Percentiles rank a stretch among this genome's conserved stretches.
Conservation (phyloP, 371 early-diverging fungal species). For the Coemansia linderi region DNA sequence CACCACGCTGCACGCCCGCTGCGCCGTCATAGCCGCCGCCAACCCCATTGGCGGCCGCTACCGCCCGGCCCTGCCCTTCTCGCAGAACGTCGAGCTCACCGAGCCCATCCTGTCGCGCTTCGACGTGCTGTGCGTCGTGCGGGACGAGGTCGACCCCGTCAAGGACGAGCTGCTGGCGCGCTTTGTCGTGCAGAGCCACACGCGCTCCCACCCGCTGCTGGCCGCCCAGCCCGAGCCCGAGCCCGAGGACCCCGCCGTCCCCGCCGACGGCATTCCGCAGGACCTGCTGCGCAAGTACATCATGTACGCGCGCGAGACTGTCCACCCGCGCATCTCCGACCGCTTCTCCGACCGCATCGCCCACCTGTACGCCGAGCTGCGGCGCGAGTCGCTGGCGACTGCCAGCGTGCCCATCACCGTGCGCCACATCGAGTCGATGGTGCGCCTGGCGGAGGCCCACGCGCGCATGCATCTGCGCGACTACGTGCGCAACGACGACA, state of each 20-base stretch:
- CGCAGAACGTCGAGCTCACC: slow-evolving; percentile 98
- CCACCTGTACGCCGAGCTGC: slow-evolving; percentile 93
- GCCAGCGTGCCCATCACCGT: slow-evolving; percentile 98
- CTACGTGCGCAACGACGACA: slow-evolving; percentile 89
- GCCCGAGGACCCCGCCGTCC: slow-evolving; percentile 6
- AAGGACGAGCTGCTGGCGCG: slow-evolving; percentile 91
- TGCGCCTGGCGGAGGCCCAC: slow-evolving; percentile 96
- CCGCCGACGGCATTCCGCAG: slow-evolving; percentile 78
- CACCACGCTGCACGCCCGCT: slow-evolving; percentile 94
- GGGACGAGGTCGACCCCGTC: slow-evolving; percentile 89
- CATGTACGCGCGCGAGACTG: slow-evolving; percentile 91
- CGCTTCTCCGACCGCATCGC: slow-evolving; percentile 89
- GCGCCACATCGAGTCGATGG: slow-evolving; percentile 97
- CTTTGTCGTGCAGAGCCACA: slow-evolving; percentile 94
- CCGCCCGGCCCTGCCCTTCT: slow-evolving; percentile 92
- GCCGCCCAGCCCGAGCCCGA: slow-evolving; percentile 47
- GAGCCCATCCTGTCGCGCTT: slow-evolving; percentile 99
- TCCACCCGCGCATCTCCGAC: slow-evolving; percentile 83
- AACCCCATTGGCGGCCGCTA: slow-evolving; percentile 99
- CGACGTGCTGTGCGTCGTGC: slow-evolving; percentile 98
- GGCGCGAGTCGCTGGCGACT: slow-evolving; percentile 85
- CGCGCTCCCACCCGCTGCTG: slow-evolving; percentile 80
- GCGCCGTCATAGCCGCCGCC: slow-evolving; percentile 97
- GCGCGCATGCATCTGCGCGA: slow-evolving; percentile 98
- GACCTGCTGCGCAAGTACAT: slow-evolving; percentile 96